Base-by-base conservation (phyloP, 2,329 filamentous ascomycete genomes). In the Fusarium nisikadoi region DNA sequence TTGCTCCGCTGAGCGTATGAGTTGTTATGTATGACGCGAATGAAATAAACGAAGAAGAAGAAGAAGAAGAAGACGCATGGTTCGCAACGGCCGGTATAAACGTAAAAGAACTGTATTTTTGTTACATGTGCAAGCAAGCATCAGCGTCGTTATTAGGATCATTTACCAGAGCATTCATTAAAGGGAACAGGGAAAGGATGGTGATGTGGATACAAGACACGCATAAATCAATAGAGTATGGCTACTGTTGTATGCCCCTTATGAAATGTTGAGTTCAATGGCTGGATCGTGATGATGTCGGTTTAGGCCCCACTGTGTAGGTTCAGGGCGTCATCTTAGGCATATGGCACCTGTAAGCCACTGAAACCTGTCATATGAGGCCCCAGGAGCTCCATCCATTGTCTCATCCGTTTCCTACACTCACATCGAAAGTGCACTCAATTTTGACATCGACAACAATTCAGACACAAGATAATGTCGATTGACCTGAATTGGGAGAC, bases 401-500 rank as follows among this genome's bases (percentile, higher is more conserved):
- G 72, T 65, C 23, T 53, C 58, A 64, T 72, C 68, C 63, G 68
- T 62, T 69, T 55, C 64, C 45, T 39, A n/a, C 19, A 13, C 17
- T 35, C 25, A 20, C 25, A 43, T 33, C 25, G 19, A 10, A 27
- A 53, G 35, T 42, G 12, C 20, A 25, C n/a, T 33, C 31, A 54
- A 38, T 14, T 23, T 47, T 59, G 27, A 29, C 42, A 36, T 55
- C 23, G 29, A 31, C 46, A 41, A 45, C 36, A 17, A 10, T 27
- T 25, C 11, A 47, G 53, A 45, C 39, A 39, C 38, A 9, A 41
- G 46, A 47, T 69, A 68, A 99, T 99, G 96, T 98, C 96, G 76
- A 95, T 99, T 85, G 95, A 98, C 80, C 92, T 99, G 81, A 94
- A 97, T 83, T 99, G 96, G 96, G 92, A 96, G 79, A 93, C 92